phyloP scores from a whole-genome alignment of 2,329 filamentous ascomycete genomes.

The Diplodia mutila region DNA sequence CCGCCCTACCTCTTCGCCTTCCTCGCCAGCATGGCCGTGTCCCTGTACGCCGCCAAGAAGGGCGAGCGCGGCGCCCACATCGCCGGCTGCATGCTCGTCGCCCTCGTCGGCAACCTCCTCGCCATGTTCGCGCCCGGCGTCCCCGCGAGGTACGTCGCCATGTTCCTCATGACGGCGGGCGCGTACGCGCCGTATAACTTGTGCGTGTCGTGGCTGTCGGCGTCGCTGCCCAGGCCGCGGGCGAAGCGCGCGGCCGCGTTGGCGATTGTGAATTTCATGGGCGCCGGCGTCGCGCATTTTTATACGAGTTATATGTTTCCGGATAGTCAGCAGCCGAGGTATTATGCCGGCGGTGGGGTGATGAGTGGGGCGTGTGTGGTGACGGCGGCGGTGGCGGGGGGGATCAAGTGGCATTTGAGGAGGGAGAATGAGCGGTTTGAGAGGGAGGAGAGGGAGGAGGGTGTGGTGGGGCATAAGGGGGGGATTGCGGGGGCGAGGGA shows the following conservation, averaged over 20 bases:
- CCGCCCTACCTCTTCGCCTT: constrained; percentile 30
- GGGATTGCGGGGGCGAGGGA: constrained; percentile 25
- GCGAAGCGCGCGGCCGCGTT: constrained; percentile 26
- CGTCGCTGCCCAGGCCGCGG: constrained; percentile 15
- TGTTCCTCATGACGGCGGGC: constrained; percentile 34
- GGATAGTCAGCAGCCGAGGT: constrained; percentile 27
- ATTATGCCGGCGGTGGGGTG: constrained; percentile 27
- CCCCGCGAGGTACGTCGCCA: constrained; percentile 37
- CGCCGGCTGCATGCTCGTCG: constrained; percentile 7
- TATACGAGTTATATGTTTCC: constrained; percentile 25
- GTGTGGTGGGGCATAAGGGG: constrained; percentile 26
- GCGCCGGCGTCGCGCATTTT: background rate
- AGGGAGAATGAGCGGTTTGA: constrained; percentile 27
- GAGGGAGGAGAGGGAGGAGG: constrained; percentile 27
- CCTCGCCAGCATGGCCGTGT: constrained; percentile 28
- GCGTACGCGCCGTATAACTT: constrained; percentile 18
- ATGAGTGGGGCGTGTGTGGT: constrained; percentile 12
- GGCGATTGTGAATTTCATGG: constrained; percentile 27
- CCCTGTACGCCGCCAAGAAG: background rate
- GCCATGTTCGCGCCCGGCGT: background rate
- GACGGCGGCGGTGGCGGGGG: background rate
- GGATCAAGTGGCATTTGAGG: constrained; percentile 27
- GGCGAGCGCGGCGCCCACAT: constrained; percentile 13
- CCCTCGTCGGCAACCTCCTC: constrained; percentile 9
- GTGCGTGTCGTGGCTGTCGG: background rate